Conservation (phyloP, 2,329 filamentous ascomycete species). For the Colletotrichum caudatum region DNA sequence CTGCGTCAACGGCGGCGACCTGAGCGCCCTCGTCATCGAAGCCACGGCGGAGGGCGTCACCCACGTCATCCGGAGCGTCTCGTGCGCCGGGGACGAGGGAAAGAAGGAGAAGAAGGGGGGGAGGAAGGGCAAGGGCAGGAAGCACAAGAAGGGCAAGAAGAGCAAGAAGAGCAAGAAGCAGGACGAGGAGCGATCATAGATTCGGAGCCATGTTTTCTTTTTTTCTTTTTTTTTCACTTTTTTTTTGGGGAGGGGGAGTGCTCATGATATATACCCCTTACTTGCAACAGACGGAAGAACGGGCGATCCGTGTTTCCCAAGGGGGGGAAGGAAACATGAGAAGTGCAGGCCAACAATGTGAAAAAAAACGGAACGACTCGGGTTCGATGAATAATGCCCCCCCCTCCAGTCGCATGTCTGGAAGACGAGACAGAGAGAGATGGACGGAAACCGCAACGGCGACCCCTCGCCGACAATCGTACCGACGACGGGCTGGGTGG, state of each 20-base stretch:
- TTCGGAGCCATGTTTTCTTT: neutral
- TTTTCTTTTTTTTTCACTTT: neutral
- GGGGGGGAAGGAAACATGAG: neutral
- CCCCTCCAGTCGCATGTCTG: neutral
- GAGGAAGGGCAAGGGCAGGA: slow-evolving; percentile 24
- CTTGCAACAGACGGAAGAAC: neutral
- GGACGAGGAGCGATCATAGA: neutral
- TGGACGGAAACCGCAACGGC: neutral
- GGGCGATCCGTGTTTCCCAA: neutral
- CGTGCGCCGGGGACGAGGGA: slow-evolving; percentile 49
- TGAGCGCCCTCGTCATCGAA: slow-evolving; percentile 84
- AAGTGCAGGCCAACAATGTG: neutral
- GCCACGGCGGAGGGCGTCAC: slow-evolving; percentile 52
- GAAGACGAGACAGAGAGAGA: neutral
- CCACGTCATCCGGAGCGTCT: slow-evolving; percentile 56
- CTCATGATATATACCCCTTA: neutral
- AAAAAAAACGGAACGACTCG: neutral
- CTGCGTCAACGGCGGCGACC: slow-evolving; percentile 79
- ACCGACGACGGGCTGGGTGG: neutral
- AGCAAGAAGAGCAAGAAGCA: slow-evolving; percentile 3
- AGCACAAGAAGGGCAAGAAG: slow-evolving; percentile 37
- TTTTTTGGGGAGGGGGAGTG: too few species aligned
- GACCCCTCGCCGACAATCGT: neutral
- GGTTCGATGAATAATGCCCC: neutral
- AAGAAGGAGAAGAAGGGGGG: slow-evolving; percentile 26